Evolutionary conservation across 148 eudicot species (phyloP).

Genomic region (Rhododendron griersonianum): DNA sequence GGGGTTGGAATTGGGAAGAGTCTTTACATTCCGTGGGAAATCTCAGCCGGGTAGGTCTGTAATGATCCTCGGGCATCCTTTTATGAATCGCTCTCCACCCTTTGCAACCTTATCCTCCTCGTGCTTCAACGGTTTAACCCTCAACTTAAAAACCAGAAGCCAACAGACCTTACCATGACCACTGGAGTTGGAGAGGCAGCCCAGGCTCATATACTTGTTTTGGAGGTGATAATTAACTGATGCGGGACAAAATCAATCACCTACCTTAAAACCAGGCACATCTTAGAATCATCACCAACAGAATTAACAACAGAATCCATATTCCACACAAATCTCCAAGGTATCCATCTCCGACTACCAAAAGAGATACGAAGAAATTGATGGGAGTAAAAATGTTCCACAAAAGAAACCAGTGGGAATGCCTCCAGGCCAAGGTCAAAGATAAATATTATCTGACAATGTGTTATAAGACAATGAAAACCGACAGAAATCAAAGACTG

Average conservation of each 20-base stretch:
- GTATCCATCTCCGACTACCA: not conserved
- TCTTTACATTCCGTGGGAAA: no score
- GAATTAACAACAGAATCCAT: not conserved
- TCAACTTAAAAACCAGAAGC: not conserved
- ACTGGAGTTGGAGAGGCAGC: no score
- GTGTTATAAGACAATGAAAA: not conserved
- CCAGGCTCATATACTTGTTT: no score
- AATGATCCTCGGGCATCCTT: no score
- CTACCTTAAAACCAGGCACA: not conserved
- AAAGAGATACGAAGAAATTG: not conserved
- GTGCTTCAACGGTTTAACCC: conserved; percentile 26
- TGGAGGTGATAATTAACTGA: no score
- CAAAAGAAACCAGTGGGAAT: not conserved
- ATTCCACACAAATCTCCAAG: not conserved
- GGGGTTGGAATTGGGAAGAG: no score
- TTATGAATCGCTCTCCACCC: conserved; percentile 24
- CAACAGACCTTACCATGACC: no score
- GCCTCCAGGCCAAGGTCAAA: not conserved
- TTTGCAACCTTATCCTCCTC: conserved; percentile 47
- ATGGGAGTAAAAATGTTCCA: not conserved
- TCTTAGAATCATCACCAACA: not conserved
- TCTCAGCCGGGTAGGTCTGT: no score
- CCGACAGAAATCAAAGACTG: not conserved
- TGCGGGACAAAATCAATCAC: no score
- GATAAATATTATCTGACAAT: not conserved